Base-by-base conservation (phyloP, 768 basidiomycete species). In the Cantharellus cinnabarinus region DNA sequence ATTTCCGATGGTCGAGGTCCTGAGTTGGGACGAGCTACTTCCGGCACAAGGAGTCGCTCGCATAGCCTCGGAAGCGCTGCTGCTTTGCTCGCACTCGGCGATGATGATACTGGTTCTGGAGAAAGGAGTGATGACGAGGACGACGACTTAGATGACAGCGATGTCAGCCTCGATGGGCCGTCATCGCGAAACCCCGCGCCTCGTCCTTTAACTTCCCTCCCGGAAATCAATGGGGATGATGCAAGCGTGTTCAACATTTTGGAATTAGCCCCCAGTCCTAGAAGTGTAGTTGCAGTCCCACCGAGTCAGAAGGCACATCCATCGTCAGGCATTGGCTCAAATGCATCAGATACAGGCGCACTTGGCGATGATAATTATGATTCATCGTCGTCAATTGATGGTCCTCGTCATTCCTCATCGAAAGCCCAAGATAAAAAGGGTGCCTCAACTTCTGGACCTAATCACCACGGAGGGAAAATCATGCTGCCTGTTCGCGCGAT, bases 321-420 rank as follows among this genome's bases (percentile, higher is more conserved):
- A 29, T 29, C 20, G 20, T 29, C 20, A 29, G 20, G 20, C 20
- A 29, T 29, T 29, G 20, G 20, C 20, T 29, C 20, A 29, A 29
- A 29, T 29, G 20, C 20, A 29, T 48, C 44, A 29, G 60, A 61
- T 34, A 58, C 37, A 34, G 60, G 60, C 44, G 48, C 42, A n/a
- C 20, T 50, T n/a, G 60, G 48, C 3, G 61, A 62, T 41, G 61
- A 62, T 42, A 62, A 62, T 38, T 62, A 62, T 42, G n/a, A 54
- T 37, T 62, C 61, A 39, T 29, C 20, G 20, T 29, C 20, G 20
- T 29, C 20, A 29, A 29, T 29, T 29, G 20, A 29, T 29, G 20
- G 20, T 29, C 20, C 20, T 29, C 20, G 20, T 29, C 20, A 29
- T 29, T 29, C 20, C 20, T 29, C 20, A 29, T 29, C 20, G 20